phyloP scores from a whole-genome alignment of 345 rosid genomes.

The Eucalyptus dawsonii region DNA sequence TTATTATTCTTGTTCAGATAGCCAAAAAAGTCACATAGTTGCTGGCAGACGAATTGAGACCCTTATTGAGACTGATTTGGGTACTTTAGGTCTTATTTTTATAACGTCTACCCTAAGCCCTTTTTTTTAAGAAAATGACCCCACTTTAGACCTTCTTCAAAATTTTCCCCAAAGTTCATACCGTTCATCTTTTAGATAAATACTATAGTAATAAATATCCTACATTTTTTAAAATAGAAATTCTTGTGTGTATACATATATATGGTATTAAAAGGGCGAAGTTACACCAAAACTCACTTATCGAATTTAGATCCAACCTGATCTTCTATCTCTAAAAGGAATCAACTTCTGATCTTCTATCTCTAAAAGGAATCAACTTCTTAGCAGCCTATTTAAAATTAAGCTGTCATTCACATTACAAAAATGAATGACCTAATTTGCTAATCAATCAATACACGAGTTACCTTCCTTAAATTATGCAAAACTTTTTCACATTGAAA shows the following conservation, averaged over 20 bases:
- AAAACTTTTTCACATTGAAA: neutral
- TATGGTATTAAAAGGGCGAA: neutral
- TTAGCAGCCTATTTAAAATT: too few relatives aligned
- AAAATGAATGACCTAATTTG: neutral
- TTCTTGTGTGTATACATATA: neutral
- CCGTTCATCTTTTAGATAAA: neutral
- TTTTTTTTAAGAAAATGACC: too few relatives aligned
- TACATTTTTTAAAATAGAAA: neutral
- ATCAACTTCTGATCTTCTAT: neutral
- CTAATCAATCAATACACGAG: neutral
- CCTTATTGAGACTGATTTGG: too few relatives aligned
- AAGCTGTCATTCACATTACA: neutral
- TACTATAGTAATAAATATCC: neutral
- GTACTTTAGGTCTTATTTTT: too few relatives aligned
- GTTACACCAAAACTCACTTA: neutral
- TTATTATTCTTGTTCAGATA: too few relatives aligned
- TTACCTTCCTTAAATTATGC: neutral
- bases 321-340: too few relatives aligned
- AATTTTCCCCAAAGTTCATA: neutral
- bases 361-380: neutral
- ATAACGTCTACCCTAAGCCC: too few relatives aligned
- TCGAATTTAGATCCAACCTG: neutral
- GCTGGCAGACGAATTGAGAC: rapidly evolving
- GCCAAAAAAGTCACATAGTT: too few relatives aligned
- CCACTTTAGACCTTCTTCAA: too few relatives aligned